These are phyloP conservation scores for Niveomyces coronatus DNA, from an alignment of 2,329 filamentous ascomycete species.

Conservation along the genomic window DNA sequence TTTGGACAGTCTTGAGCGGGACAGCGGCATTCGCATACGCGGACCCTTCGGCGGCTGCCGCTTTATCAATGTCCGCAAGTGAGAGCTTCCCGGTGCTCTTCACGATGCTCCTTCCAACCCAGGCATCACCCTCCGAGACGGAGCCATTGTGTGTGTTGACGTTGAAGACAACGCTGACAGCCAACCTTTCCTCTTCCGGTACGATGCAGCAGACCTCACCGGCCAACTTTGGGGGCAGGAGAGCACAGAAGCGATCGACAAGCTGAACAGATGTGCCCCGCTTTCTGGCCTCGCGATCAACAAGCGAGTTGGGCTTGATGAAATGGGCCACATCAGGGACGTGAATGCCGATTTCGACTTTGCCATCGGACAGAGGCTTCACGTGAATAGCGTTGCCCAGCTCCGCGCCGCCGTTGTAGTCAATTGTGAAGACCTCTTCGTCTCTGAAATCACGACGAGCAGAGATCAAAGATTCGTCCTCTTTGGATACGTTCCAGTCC, in stretches of 20 bases:
- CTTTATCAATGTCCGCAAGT: conserved; percentile 79
- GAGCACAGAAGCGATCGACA: conserved; percentile 76
- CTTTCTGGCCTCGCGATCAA: conserved; percentile 96
- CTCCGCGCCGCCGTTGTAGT: conserved; percentile 78
- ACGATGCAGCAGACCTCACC: conserved; percentile 79
- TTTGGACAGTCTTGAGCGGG: conserved; percentile 66
- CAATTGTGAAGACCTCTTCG: conserved; percentile 84
- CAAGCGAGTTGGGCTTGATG: conserved; percentile 88
- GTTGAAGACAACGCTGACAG: conserved; percentile 87
- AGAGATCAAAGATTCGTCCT: conserved; percentile 64
- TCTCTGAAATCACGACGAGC: conserved; percentile 81
- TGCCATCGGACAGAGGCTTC: conserved; percentile 71
- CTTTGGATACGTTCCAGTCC: conserved; percentile 79
- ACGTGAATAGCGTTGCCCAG: conserved; percentile 90
- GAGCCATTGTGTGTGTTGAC: conserved; percentile 72
- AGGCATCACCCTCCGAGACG: conserved; percentile 76
- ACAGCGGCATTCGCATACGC: conserved; percentile 55
- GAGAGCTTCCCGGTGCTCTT: conserved; percentile 82
- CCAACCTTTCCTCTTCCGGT: conserved; percentile 80
- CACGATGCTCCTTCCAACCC: conserved; percentile 89
- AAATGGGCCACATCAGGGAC: conserved; percentile 94
- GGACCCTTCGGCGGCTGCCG: conserved; percentile 56
- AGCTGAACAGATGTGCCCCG: conserved; percentile 92
- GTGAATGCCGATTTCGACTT: conserved; percentile 89
- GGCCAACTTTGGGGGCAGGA: conserved; percentile 79